Conservation (phyloP, 495 filamentous ascomycete species). For the Neurospora africana region DNA sequence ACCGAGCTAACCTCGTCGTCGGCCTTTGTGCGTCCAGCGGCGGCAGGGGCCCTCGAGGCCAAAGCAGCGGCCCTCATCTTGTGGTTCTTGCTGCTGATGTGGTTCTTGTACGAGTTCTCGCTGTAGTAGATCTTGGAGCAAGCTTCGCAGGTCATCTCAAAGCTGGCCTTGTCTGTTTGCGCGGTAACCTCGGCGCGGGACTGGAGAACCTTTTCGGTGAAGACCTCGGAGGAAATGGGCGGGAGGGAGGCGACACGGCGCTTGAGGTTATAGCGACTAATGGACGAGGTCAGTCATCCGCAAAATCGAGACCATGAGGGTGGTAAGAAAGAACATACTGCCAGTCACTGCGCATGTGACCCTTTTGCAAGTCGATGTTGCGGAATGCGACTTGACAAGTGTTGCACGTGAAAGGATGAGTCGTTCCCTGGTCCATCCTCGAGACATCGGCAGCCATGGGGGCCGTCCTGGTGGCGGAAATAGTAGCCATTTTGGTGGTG, state of each 20-base stretch:
- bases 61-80: conserved; percentile 48
- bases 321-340: conserved; percentile 54
- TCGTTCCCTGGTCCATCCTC: conserved; percentile 30
- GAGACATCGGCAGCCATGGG: conserved; percentile 18
- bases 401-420: conserved; percentile 94
- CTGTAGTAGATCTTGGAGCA: conserved; percentile 93
- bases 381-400: conserved; percentile 95
- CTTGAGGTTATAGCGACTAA: conserved; percentile 92
- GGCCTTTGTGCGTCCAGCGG: conserved; percentile 12
- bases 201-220: conserved; percentile 93
- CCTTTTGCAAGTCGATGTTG: conserved; percentile 81
- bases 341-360: conserved; percentile 96
- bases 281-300: conserved; percentile 4
- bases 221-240: conserved; percentile 83
- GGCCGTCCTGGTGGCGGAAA: conserved; percentile 31
- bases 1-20: conserved; percentile 74
- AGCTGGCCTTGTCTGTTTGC: conserved; percentile 80
- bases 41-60: conserved; percentile 13
- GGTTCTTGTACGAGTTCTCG: conserved; percentile 90
- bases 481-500: conserved; percentile 42
- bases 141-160: conserved; percentile 67
- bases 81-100: conserved; percentile 86
- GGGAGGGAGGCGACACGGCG: conserved; percentile 86
- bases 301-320: neutral
- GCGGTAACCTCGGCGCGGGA: conserved; percentile 75